A percentile compares a stretch with the other conserved stretches of the same genome.
Evolutionary conservation across 2,329 filamentous ascomycete genomes (phyloP).

Genomic region (Pseudogymnoascus sp.): DNA sequence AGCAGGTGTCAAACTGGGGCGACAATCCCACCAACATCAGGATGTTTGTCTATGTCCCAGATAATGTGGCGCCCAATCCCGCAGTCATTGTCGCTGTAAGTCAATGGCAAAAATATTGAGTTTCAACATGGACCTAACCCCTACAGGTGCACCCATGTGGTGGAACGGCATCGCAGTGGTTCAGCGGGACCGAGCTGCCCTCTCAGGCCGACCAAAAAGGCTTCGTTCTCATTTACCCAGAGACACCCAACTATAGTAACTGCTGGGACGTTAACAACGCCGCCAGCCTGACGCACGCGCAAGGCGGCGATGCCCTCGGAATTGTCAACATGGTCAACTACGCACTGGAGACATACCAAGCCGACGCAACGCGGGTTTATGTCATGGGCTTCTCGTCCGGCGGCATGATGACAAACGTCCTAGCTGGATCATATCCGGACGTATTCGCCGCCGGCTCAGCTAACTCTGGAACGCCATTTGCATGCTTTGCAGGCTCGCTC

Average conservation of each 20-base stretch:
- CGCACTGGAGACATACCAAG: conserved; percentile 41
- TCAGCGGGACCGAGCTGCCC: conserved; percentile 44
- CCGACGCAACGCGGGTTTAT: conserved; percentile 40
- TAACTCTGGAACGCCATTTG: conserved; percentile 30
- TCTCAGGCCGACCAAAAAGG: conserved; percentile 44
- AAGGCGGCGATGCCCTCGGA: conserved; percentile 45
- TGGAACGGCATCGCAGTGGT: conserved; percentile 43
- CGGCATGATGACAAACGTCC: conserved; percentile 41
- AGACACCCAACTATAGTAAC: conserved; percentile 41
- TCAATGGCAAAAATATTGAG: neutral
- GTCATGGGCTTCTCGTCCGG: conserved; percentile 39
- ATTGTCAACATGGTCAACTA: conserved; percentile 52
- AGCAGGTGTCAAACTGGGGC: conserved; percentile 34
- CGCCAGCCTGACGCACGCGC: conserved; percentile 44
- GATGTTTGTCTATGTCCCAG: conserved; percentile 42
- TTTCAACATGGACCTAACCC: neutral
- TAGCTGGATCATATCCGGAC: conserved; percentile 38
- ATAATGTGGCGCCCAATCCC: conserved; percentile 37
- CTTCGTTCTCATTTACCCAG: conserved; percentile 52
- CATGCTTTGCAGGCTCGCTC: conserved; percentile 33
- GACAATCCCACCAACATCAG: conserved; percentile 32
- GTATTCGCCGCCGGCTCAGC: conserved; percentile 36
- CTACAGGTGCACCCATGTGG: conserved; percentile 45
- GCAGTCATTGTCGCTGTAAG: conserved; percentile 46
- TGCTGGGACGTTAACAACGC: conserved; percentile 52